phyloP scores from a whole-genome alignment of 2,329 filamentous ascomycete genomes.

The Teratosphaeria gauchensis region DNA sequence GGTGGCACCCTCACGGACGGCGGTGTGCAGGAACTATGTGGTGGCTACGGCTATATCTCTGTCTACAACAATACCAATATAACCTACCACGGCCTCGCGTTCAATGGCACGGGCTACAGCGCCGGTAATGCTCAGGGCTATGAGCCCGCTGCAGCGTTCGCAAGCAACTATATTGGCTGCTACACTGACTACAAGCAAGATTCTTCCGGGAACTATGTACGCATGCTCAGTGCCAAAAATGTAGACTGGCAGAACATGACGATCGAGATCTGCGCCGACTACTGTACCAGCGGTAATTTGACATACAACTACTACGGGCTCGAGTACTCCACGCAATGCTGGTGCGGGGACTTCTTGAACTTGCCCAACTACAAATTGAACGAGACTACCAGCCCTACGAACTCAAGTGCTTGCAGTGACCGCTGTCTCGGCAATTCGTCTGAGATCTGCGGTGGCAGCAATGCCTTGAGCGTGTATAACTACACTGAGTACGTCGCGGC shows the following conservation, averaged over 20 bases:
- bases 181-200: slow-evolving; percentile 13
- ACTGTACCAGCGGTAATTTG: slow-evolving; percentile 11
- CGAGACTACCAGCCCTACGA: slow-evolving; percentile 8
- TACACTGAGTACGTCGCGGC: slow-evolving; percentile 12
- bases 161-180: slow-evolving; percentile 23
- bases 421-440: slow-evolving; percentile 16
- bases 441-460: slow-evolving; percentile 23
- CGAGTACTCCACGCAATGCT: slow-evolving; percentile 24
- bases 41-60: slow-evolving; percentile 21
- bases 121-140: slow-evolving; percentile 10
- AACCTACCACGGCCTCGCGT: slow-evolving; percentile 1
- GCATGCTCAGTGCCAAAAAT: slow-evolving; percentile 14
- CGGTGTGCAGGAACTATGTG: slow-evolving; percentile 19
- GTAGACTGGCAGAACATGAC: slow-evolving; percentile 16
- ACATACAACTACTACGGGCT: slow-evolving; percentile 23
- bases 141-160: slow-evolving; percentile 12
- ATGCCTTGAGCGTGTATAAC: slow-evolving; percentile 20
- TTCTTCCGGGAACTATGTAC: slow-evolving; percentile 1
- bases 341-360: slow-evolving; percentile 19
- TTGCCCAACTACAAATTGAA: slow-evolving; percentile 6
- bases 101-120: slow-evolving; percentile 13
- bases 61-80: slow-evolving; percentile 26
- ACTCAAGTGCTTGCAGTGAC: slow-evolving; percentile 16
- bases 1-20: slow-evolving; percentile 19
- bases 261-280: slow-evolving; percentile 18